Conservation (phyloP, 1,139 yeast genomes). For the Entelexis sorbosivorans region DNA sequence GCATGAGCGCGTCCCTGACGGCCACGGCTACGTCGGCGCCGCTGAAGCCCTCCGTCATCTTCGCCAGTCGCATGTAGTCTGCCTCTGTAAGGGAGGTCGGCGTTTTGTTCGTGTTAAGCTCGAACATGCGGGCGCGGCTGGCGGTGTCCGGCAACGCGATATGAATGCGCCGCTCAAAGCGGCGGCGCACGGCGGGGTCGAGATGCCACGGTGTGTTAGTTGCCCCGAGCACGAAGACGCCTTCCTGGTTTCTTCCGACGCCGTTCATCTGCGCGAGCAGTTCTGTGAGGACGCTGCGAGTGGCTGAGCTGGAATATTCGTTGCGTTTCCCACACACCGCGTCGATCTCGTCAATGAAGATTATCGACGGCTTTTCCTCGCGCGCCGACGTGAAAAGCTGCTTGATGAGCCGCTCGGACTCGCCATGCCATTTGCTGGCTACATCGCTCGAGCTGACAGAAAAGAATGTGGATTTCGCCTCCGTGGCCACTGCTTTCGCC, state of each 20-base stretch:
- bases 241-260: slow-evolving; percentile 87
- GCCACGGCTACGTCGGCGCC: slow-evolving; percentile 97
- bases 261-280: slow-evolving; percentile 97
- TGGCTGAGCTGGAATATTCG: slow-evolving; percentile 96
- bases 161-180: slow-evolving; percentile 89
- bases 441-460: slow-evolving; percentile 90
- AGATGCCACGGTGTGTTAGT: slow-evolving; percentile 98
- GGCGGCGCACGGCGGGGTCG: slow-evolving; percentile 93
- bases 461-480: slow-evolving; percentile 91
- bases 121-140: slow-evolving; percentile 89
- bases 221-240: slow-evolving; percentile 92
- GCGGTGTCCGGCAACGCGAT: slow-evolving; percentile 88
- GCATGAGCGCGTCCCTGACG: slow-evolving; percentile 95
- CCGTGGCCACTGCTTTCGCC: slow-evolving; percentile 98
- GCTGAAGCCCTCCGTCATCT: slow-evolving; percentile 93
- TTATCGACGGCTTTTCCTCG: slow-evolving; percentile 88
- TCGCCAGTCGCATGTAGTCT: slow-evolving; percentile 69
- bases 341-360: slow-evolving; percentile 95
- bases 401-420: slow-evolving; percentile 85
- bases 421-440: slow-evolving; percentile 99
- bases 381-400: slow-evolving; percentile 93
- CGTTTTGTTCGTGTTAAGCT: slow-evolving; percentile 79
- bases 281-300: slow-evolving; percentile 94
- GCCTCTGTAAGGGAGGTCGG: slow-evolving; percentile 65
- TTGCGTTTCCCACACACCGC: slow-evolving; percentile 98